phyloP scores from a whole-genome alignment of 495 filamentous ascomycete species.

The Podospora australis region DNA sequence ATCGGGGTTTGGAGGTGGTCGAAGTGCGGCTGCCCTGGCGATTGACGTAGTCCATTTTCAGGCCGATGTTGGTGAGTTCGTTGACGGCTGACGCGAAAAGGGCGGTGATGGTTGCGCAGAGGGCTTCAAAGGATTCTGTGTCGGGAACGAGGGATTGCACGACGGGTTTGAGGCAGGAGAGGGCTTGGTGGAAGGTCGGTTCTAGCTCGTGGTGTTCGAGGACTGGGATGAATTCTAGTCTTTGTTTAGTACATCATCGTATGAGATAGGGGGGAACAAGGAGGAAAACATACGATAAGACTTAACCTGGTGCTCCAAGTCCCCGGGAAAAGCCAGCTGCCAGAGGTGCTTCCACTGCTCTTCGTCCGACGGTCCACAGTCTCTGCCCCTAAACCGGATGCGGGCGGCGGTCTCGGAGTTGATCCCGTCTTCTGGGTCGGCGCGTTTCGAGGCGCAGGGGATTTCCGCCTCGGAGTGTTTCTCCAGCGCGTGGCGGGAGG shows the following conservation, averaged over 20 bases:
- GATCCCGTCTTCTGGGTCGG: conserved; percentile 7
- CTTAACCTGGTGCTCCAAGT: background rate
- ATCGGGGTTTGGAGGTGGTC: background rate
- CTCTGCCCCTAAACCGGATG: background rate
- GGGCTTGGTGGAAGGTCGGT: background rate
- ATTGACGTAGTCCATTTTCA: background rate
- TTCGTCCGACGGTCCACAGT: conserved; percentile 1
- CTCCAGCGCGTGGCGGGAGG: background rate
- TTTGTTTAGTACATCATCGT: background rate
- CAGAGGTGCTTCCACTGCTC: conserved; percentile 1
- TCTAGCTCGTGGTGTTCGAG: background rate
- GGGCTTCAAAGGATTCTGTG: background rate
- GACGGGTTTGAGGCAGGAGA: background rate
- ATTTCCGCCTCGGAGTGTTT: conserved; percentile 1
- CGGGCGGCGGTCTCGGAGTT: background rate
- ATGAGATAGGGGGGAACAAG: background rate
- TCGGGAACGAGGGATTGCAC: background rate
- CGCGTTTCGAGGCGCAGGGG: background rate
- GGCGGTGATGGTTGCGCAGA: background rate
- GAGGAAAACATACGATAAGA: background rate
- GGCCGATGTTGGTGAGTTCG: background rate
- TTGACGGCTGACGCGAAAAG: background rate
- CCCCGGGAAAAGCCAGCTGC: conserved; percentile 1
- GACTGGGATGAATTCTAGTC: background rate
- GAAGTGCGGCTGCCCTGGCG: background rate